phyloP scores from a whole-genome alignment of 306 rosid species.

The Lathyrus sativus region DNA sequence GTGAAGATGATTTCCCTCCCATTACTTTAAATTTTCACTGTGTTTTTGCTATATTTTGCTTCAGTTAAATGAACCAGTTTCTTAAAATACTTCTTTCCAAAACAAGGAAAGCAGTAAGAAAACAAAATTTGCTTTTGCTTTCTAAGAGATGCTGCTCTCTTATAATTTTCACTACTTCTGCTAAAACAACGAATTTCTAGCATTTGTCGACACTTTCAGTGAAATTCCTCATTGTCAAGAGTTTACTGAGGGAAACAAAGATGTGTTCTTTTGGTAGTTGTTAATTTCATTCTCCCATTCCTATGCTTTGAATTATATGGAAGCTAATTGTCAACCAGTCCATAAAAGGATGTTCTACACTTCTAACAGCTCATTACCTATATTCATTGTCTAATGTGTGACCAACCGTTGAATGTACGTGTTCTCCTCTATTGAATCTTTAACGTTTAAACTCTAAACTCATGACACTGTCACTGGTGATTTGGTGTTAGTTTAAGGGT shows the following conservation, averaged over 20 bases:
- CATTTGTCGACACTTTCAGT: conserved; percentile 7
- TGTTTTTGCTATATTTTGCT: conserved; percentile 20
- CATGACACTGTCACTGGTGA: conserved; percentile 41
- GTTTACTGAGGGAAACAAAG: conserved; percentile 6
- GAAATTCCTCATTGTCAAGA: conserved; percentile 23
- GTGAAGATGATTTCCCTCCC: conserved; percentile 29
- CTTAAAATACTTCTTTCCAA: conserved; percentile 20
- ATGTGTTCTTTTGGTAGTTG: conserved; percentile 26
- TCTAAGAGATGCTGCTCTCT: conserved; percentile 32
- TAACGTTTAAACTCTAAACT: conserved; percentile 20
- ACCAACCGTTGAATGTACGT: conserved; percentile 11
- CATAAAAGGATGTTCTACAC: conserved; percentile 6
- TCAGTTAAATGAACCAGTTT: conserved; percentile 21
- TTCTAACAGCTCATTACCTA: conserved; percentile 16
- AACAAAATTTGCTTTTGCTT: neutral
- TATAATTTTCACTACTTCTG: conserved; percentile 23
- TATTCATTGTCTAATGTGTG: conserved; percentile 39
- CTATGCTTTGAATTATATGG: conserved; percentile 30
- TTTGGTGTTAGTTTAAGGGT: conserved; percentile 35
- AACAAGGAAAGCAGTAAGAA: conserved; percentile 8
- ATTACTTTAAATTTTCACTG: conserved; percentile 21
- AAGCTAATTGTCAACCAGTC: conserved; percentile 29
- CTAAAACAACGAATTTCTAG: neutral
- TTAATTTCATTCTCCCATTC: conserved; percentile 22
- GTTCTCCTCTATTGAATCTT: conserved; percentile 34